phyloP scores from a whole-genome alignment of 2,329 filamentous ascomycete species.

The Trichoderma endophyticum region DNA sequence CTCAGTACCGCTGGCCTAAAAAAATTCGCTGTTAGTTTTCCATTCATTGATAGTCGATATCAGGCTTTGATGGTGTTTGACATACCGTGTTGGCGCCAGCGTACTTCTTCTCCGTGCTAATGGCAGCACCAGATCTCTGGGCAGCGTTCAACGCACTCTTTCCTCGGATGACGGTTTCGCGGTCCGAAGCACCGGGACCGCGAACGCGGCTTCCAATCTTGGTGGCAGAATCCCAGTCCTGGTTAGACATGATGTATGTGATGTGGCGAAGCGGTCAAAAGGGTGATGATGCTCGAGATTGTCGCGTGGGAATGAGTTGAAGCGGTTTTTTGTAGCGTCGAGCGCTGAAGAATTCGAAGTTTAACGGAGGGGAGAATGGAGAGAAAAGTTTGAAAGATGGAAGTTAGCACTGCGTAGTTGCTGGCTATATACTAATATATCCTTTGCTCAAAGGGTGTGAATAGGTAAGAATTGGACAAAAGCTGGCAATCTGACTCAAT shows the following conservation, averaged over 20 bases:
- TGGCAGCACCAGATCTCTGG: slow-evolving; percentile 69
- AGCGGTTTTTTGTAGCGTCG: slow-evolving; percentile 21
- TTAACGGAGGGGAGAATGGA: background rate
- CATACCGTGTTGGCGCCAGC: slow-evolving; percentile 64
- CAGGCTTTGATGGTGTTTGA: background rate
- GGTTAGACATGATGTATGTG: slow-evolving; percentile 49
- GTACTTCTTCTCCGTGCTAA: slow-evolving; percentile 91
- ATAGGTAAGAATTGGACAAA: slow-evolving; percentile 1
- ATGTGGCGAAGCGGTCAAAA: slow-evolving; percentile 9
- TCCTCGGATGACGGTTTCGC: slow-evolving; percentile 87
- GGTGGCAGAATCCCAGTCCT: slow-evolving; percentile 79
- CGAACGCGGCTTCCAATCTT: slow-evolving; percentile 89
- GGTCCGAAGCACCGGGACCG: slow-evolving; percentile 61
- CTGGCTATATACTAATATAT: background rate
- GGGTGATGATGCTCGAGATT: slow-evolving; percentile 31
- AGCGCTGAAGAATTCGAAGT: background rate
- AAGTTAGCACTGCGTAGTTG: background rate
- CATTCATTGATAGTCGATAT: background rate
- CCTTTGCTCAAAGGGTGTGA: background rate
- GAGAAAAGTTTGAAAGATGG: background rate
- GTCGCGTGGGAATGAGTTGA: slow-evolving; percentile 21
- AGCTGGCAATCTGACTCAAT: slow-evolving; percentile 35
- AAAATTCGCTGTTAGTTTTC: slow-evolving; percentile 20
- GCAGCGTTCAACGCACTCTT: slow-evolving; percentile 84
- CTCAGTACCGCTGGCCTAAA: slow-evolving; percentile 48